Evolutionary conservation across 805 yeast genomes (phyloP), one percentile per base, ranked within the genome.

Genomic region (Pachysolen tannophilus): DNA sequence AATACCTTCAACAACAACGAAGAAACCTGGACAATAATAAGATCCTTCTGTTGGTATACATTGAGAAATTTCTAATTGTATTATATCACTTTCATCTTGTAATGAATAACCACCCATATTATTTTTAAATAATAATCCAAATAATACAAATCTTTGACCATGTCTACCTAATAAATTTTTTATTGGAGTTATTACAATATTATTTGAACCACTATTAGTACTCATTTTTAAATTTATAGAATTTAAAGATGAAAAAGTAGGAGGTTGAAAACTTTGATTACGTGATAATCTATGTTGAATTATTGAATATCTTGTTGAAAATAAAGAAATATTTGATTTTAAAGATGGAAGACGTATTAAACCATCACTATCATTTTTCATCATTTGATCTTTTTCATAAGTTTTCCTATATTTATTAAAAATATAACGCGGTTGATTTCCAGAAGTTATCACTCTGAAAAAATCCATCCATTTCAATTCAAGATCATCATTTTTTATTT

Each of bases 101-200:
- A 94, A 52, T 31, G 73, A 72, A 72, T 75, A 81, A n/a, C 69
- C 61, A 1, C 90, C 95, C 34, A 68, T 72, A 8, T 73, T 62
- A 35, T 77, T 76, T 39, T 67, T 65, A 2, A 78, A 65, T 8
- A 92, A 55, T 38, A 87, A 60, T 0, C 98, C 99, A 48, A 88
- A 75, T 3, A 92, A 52, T 6, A 82, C 60, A 50, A 92, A 92
- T 38, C 74, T 67, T 35, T 72, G 65, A 4, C 90, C 90, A 47
- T 82, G 82, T 36, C 95, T 63, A 20, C 98, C 99, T 20, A 92
- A 54, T 39, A 92, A 61, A 53, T 88, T 88, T 48, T 88, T 88
- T 35, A 92, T 77, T 26, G 75, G 65, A 0, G 95, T 83, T 30
- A 90, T 62, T 3, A 69, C 49, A 32, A 28, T 55, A 49, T 6